Percentiles rank a stretch among this genome's conserved stretches.
phyloP scores from a whole-genome alignment of 352 stramenopile genomes.

The Globisporangium megalacanthum region DNA sequence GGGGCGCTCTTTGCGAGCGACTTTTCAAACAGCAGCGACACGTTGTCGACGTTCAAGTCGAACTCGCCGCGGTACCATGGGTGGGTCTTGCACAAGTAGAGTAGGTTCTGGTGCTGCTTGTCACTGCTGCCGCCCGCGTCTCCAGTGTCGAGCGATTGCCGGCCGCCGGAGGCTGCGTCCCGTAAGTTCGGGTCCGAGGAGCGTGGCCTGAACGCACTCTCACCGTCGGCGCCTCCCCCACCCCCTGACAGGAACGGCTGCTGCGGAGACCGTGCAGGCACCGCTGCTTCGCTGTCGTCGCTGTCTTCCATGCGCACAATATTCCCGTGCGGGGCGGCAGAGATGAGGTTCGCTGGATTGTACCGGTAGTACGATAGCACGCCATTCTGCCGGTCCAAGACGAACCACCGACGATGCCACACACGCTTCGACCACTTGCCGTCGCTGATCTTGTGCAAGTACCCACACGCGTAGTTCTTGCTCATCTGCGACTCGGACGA shows the following conservation, averaged over 20 bases:
- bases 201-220: not conserved
- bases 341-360: slow-evolving; percentile 72
- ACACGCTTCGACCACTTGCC: slow-evolving; percentile 79
- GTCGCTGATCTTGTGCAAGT: slow-evolving; percentile 83
- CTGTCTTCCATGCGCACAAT: slow-evolving; percentile 68
- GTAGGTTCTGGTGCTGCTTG: slow-evolving; percentile 38
- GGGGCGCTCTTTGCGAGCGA: slow-evolving; percentile 67
- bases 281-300: slow-evolving; percentile 7
- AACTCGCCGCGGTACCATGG: slow-evolving; percentile 76
- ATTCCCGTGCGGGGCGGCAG: slow-evolving; percentile 48
- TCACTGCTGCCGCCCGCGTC: not conserved
- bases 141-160: not conserved
- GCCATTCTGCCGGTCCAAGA: slow-evolving; percentile 66
- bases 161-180: not conserved
- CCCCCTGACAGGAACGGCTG: too few species aligned
- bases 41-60: slow-evolving; percentile 67
- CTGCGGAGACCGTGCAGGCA: not conserved
- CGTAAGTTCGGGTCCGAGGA: not conserved
- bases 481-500: slow-evolving; percentile 75
- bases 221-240: not conserved
- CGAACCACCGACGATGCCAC: slow-evolving; percentile 84
- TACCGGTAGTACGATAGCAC: slow-evolving; percentile 79
- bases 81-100: slow-evolving; percentile 76
- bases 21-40: slow-evolving; percentile 81
- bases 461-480: slow-evolving; percentile 78